These are phyloP conservation scores for Yamadazyma triangularis DNA, from an alignment of 1,139 yeast genomes.

Conservation along the genomic window DNA sequence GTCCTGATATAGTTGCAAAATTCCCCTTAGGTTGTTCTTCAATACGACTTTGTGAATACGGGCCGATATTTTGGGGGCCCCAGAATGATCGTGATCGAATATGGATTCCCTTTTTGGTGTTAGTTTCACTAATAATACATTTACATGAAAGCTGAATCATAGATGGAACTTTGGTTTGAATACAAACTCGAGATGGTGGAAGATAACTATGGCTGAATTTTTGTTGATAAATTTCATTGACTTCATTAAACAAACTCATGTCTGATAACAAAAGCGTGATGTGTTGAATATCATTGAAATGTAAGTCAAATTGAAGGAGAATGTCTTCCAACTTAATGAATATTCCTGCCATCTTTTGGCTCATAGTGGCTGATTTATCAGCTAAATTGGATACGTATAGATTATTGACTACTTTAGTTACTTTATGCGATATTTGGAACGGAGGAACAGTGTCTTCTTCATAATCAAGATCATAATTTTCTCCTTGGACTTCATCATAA, in stretches of 20 bases:
- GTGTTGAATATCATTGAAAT: conserved; percentile 45
- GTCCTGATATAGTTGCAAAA: conserved; percentile 77
- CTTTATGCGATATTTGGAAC: background rate
- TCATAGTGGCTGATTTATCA: conserved; percentile 18
- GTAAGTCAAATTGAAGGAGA: conserved; percentile 22
- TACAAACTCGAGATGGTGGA: conserved; percentile 89
- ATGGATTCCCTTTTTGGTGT: conserved; percentile 64
- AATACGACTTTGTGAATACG: conserved; percentile 82
- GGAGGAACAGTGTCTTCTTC: background rate
- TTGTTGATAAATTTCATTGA: conserved; percentile 57
- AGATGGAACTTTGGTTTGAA: conserved; percentile 51
- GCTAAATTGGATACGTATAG: conserved; percentile 51
- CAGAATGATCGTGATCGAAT: conserved; percentile 90
- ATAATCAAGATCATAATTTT: too few species aligned
- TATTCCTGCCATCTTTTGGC: conserved; percentile 45
- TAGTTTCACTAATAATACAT: conserved; percentile 13
- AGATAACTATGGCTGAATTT: conserved; percentile 51
- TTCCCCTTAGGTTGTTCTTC: conserved; percentile 33
- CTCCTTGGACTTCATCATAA: background rate
- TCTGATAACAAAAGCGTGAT: conserved; percentile 57
- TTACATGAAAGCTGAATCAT: conserved; percentile 56
- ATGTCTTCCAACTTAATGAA: conserved; percentile 37
- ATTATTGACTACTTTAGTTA: conserved; percentile 7
- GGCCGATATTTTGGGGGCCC: conserved; percentile 99
- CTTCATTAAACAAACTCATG: conserved; percentile 57